These are phyloP conservation scores for Serendipita sp. DNA, from an alignment of 768 basidiomycete genomes.

Conservation along the genomic window DNA sequence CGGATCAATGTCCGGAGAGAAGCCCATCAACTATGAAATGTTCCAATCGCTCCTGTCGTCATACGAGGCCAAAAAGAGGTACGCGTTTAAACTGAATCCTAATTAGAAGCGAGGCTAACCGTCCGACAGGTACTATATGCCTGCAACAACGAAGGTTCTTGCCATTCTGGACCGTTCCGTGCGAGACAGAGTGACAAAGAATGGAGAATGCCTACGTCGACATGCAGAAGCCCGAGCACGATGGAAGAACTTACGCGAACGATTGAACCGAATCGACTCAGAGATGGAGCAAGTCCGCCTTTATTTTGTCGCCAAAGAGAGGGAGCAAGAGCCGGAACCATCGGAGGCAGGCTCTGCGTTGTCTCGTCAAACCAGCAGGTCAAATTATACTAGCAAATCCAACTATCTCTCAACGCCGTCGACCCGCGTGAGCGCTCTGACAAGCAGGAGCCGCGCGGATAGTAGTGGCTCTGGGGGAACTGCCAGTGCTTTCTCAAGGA, in stretches of 20 bases:
- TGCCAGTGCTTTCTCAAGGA: constrained; percentile 45
- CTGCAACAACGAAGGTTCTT: constrained; percentile 81
- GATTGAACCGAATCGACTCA: constrained; percentile 61
- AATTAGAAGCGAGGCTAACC: too few relatives aligned
- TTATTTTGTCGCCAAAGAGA: constrained; percentile 26
- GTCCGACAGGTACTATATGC: constrained; percentile 68
- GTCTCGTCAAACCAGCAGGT: constrained; percentile 29
- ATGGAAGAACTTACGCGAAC: constrained; percentile 66
- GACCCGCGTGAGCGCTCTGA: not conserved
- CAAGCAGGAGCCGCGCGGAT: not conserved
- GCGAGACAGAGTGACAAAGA: constrained; percentile 84
- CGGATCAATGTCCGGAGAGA: constrained; percentile 25
- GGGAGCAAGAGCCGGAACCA: constrained; percentile 28
- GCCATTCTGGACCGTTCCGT: constrained; percentile 91
- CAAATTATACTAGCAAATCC: constrained; percentile 23
- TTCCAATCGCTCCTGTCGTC: constrained; percentile 36
- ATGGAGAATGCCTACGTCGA: constrained; percentile 82
- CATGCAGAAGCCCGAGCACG: constrained; percentile 79
- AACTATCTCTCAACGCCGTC: constrained; percentile 2
- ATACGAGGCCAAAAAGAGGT: constrained; percentile 12
- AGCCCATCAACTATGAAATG: constrained; percentile 39
- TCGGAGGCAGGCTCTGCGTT: constrained; percentile 59
- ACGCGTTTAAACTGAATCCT: not conserved
- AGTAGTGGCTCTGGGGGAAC: constrained; percentile 20
- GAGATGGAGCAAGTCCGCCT: constrained; percentile 65